phyloP scores from a whole-genome alignment of 352 stramenopile species.

The Pythium insidiosum region DNA sequence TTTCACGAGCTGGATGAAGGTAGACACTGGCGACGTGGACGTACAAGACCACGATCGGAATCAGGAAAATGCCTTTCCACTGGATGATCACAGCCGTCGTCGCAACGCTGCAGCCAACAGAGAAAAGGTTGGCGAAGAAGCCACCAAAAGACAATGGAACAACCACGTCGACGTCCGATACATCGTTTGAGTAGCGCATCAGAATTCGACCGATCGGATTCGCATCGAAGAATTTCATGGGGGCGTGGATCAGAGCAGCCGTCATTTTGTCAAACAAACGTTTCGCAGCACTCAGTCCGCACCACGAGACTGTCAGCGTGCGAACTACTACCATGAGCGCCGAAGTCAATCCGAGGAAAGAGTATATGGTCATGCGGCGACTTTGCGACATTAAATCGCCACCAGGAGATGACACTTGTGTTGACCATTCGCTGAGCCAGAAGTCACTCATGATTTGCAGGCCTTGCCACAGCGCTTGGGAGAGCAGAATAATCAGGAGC shows the following conservation, averaged over 20 bases:
- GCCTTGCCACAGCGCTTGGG: constrained; percentile 65
- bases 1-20: constrained; percentile 37
- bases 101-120: constrained; percentile 44
- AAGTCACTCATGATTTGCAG: constrained; percentile 84
- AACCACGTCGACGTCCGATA: constrained; percentile 79
- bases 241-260: constrained; percentile 68
- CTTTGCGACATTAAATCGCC: too few species aligned
- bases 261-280: constrained; percentile 86
- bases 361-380: too few species aligned
- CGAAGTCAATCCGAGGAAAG: too few species aligned
- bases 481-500: constrained; percentile 24
- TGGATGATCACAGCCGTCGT: constrained; percentile 65
- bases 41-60: constrained; percentile 78
- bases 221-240: constrained; percentile 89
- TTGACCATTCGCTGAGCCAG: constrained; percentile 89
- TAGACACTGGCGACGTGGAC: constrained; percentile 36
- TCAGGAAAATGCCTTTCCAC: constrained; percentile 45
- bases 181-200: constrained; percentile 84
- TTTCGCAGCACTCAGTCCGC: constrained; percentile 16
- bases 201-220: constrained; percentile 90
- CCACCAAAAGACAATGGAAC: constrained; percentile 14
- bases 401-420: too few species aligned
- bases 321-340: too few species aligned
- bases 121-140: constrained; percentile 52
- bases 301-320: too few species aligned